phyloP scores from a whole-genome alignment of 2,329 filamentous ascomycete species.

The Delphinella strobiligena region DNA sequence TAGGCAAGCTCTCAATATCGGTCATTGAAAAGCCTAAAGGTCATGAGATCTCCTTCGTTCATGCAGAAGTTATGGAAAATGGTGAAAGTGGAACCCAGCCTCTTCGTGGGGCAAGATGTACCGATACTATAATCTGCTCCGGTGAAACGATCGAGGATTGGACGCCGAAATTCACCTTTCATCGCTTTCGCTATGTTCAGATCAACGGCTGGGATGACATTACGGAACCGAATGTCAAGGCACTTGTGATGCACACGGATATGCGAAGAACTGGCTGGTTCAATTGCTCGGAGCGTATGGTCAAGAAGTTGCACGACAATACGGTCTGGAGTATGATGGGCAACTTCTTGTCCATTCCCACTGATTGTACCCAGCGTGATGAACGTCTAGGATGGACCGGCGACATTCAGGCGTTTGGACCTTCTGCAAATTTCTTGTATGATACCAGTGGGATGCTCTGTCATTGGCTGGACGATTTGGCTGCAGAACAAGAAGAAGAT shows the following conservation, averaged over 20 bases:
- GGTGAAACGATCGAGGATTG: constrained; percentile 22
- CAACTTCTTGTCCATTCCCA: constrained; percentile 47
- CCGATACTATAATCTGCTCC: constrained; percentile 28
- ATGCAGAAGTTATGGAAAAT: constrained; percentile 45
- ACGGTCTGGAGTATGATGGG: constrained; percentile 45
- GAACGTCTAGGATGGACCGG: constrained; percentile 45
- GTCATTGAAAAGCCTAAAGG: constrained; percentile 23
- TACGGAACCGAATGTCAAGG: constrained; percentile 18
- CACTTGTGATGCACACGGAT: constrained; percentile 40
- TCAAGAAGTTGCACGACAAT: constrained; percentile 46
- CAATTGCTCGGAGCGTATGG: constrained; percentile 36
- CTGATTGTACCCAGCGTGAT: constrained; percentile 46
- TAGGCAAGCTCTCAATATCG: constrained; percentile 35
- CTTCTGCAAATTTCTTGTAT: constrained; percentile 42
- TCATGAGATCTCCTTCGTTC: constrained; percentile 34
- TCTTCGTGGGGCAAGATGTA: constrained; percentile 31
- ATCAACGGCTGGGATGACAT: constrained; percentile 30
- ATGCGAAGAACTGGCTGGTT: constrained; percentile 40
- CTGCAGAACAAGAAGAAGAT: constrained; percentile 20
- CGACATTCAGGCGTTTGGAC: constrained; percentile 38
- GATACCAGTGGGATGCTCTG: constrained; percentile 39
- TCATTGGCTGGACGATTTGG: constrained; percentile 39
- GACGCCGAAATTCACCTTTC: constrained; percentile 41
- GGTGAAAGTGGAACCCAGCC: constrained; percentile 31
- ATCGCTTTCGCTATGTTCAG: constrained; percentile 42